Base-by-base conservation (phyloP, 2,329 filamentous ascomycete species). In the Sodiomyces alkalinus region DNA sequence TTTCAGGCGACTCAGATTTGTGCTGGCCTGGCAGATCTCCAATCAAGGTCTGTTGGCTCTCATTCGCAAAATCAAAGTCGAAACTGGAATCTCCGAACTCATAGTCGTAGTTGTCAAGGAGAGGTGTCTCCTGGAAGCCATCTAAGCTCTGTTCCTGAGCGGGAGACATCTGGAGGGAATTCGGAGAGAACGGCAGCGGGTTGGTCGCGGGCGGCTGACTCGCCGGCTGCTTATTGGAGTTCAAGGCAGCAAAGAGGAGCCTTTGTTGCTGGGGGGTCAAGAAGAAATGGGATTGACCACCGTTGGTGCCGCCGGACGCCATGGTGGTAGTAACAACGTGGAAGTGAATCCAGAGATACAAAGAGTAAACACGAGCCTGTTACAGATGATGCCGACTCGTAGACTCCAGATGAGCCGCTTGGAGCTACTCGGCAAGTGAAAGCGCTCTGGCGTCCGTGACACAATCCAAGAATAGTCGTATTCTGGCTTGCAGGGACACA, bases 21-120 rank as follows among this genome's bases (percentile, higher is more conserved):
- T 54, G 50, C 10, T 53, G 46, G 30, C 64, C 74, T 1, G 79
- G 78, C 14, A 87, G 55, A 33, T 81, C 77, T 17, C 79, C 82
- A 44, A 87, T 86, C 68, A 90, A 72, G 37, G 71, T 65, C 31
- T 67, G 62, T 20, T 74, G 64, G 15, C 51, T 55, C 28, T 37
- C 35, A 21, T 31, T 29, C 20, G 37, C 33, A 26, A 64, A 61
- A 31, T 83, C 75, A 38, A 86, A 86, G 41, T 85, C 80, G 47
- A 83, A 86, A 46, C 64, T 75, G 19, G 67, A 68, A 44, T 86
- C 80, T 33, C 86, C 81, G 33, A 83, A 74, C 26, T 80, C 75
- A 39, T 80, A 76, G 39, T 80, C 74, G 43, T 85, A 90, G 38
- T 49, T 51, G 46, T 93, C 83, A 33, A 92, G 63, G 45, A 76